These are phyloP conservation scores for Alternaria sp. DNA, from an alignment of 2,329 filamentous ascomycete genomes.

Conservation along the genomic window DNA sequence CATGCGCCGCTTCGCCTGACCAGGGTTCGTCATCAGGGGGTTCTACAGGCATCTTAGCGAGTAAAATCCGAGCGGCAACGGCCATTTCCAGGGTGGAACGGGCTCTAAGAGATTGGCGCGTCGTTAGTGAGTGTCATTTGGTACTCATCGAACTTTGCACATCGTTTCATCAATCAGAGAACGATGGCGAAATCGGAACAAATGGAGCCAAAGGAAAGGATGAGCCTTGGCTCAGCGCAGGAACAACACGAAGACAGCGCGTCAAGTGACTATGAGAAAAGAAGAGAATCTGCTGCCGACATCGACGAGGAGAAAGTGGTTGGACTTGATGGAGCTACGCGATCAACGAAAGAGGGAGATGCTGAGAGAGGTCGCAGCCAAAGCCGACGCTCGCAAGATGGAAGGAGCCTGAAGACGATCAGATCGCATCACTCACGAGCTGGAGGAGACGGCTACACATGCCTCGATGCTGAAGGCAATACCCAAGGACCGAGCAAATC, in stretches of 20 bases:
- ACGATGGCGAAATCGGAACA: not conserved
- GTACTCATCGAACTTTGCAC: not conserved
- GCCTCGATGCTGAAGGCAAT: constrained; percentile 40
- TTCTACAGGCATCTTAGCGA: constrained; percentile 14
- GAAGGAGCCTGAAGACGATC: constrained; percentile 25
- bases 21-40: constrained; percentile 15
- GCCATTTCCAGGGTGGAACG: not conserved
- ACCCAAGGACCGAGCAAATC: constrained; percentile 28
- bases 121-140: not conserved
- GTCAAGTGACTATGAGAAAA: constrained; percentile 26
- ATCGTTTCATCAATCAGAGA: not conserved
- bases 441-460: constrained; percentile 50
- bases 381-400: constrained; percentile 28
- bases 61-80: constrained; percentile 23
- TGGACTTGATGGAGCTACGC: constrained; percentile 14
- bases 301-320: constrained; percentile 25
- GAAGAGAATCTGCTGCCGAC: constrained; percentile 7
- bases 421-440: constrained; percentile 48
- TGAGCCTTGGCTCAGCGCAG: constrained; percentile 14
- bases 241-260: constrained; percentile 16
- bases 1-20: not conserved
- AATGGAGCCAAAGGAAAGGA: not conserved
- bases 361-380: constrained; percentile 7
- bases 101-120: constrained; percentile 8
- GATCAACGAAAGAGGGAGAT: constrained; percentile 2